Base-by-base conservation (phyloP, 768 basidiomycete genomes). In the Calocera cornea region DNA sequence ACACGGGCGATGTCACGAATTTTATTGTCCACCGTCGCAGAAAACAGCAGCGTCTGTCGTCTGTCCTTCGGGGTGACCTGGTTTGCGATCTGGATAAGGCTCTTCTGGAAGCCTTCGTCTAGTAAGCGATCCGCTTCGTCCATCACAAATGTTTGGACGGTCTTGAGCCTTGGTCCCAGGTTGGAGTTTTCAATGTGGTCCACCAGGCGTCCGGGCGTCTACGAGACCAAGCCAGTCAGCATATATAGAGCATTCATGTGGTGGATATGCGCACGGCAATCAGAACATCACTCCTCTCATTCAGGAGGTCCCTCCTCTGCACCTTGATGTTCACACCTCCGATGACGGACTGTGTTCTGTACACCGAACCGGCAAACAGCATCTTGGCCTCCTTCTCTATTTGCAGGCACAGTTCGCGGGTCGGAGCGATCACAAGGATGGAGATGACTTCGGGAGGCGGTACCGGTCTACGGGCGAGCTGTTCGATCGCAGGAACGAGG, bases 261-360 rank as follows among this genome's bases (percentile, higher is more conserved):
- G 75, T 41, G 64, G 16, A 70, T 63, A 73, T 71, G 64, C 8
- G 66, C 22, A 64, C 34, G n/a, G 67, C 64, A 36, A 66, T 64
- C 1, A 19, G 34, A 16, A 31, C 2, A 64, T 65, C 41, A 38
- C 69, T 71, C 66, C 69, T 24, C 65, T 66, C 27, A 22, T 68
- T 75, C 14, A 77, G 78, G 27, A 60, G 54, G 19, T 60, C 31
- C 14, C 10, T 7, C 76, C 75, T 66, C 65, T 69, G 71, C n/a
- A 72, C 66, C 65, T 78, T 77, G 34, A 67, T 69, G 38, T 71
- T 68, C 67, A 77, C 73, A 69, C 86, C 86, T 16, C 86, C 86
- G 10, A 86, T 84, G 24, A 81, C 81, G 36, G 78, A 76, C 60
- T 80, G 78, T 1, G 82, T 82, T n/a, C 73, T 75, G 68, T 80